Percentiles rank a stretch among this genome's conserved stretches.
phyloP scores from a whole-genome alignment of 2,329 filamentous ascomycete genomes.

The Pseudocercospora musae region DNA sequence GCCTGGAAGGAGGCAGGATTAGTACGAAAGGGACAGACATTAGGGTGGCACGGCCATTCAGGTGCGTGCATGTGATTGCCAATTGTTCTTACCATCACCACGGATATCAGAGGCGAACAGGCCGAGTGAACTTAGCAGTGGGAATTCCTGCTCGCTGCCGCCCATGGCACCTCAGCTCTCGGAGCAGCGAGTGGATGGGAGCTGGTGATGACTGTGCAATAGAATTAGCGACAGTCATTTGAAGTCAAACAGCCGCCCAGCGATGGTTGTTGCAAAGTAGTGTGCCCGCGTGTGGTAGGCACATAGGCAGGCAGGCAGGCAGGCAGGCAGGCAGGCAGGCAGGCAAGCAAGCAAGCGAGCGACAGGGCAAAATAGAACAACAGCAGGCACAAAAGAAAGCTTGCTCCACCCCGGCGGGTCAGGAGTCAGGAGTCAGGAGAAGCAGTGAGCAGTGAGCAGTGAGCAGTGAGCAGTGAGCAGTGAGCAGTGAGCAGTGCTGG shows the following conservation, averaged over 20 bases:
- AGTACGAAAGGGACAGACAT: conserved; percentile 4
- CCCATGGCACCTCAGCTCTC: conserved; percentile 24
- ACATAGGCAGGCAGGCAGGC: too few relatives aligned
- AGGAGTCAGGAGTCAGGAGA: too few relatives aligned
- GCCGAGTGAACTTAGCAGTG: conserved; percentile 54
- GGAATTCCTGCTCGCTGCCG: conserved; percentile 46
- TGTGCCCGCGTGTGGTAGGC: background rate
- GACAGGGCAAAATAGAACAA: conserved; percentile 5
- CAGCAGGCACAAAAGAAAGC: conserved; percentile 2
- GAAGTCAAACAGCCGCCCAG: background rate
- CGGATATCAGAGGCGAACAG: conserved; percentile 58
- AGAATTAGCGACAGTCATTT: conserved; percentile 4
- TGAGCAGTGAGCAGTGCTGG: too few relatives aligned
- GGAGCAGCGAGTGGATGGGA: conserved; percentile 2
- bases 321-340: too few relatives aligned
- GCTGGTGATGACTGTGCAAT: background rate
- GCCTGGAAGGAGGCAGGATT: conserved; percentile 43
- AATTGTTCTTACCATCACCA: conserved; percentile 57
- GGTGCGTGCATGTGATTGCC: conserved; percentile 9
- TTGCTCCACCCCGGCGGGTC: background rate
- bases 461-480: too few relatives aligned
- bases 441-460: too few relatives aligned
- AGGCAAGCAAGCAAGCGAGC: too few relatives aligned
- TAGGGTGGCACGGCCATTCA: conserved; percentile 4
- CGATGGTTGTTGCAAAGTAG: background rate